Conservation (phyloP, 2,329 filamentous ascomycete species). For the Emergomyces pasteurianus region DNA sequence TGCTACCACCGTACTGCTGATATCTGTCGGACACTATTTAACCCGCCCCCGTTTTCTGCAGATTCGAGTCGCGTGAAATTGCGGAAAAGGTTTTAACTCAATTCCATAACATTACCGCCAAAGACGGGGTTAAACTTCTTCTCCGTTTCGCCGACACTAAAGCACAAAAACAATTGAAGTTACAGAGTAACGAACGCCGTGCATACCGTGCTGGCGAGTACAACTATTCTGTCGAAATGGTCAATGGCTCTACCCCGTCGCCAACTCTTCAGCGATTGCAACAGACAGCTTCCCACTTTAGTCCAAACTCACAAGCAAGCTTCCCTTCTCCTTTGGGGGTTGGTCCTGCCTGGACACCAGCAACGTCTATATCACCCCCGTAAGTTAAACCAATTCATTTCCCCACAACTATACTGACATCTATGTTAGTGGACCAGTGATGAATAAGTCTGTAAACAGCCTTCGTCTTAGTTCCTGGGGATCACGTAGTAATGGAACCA, state of each 20-base stretch:
- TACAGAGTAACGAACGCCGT: slow-evolving; percentile 85
- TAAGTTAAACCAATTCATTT: slow-evolving; percentile 19
- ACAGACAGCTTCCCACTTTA: slow-evolving; percentile 28
- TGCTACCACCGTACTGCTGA: slow-evolving; percentile 19
- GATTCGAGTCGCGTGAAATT: slow-evolving; percentile 78
- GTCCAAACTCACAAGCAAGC: slow-evolving; percentile 31
- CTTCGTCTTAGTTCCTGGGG: slow-evolving; percentile 28
- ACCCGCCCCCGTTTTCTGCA: slow-evolving; percentile 28
- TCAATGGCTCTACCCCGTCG: slow-evolving; percentile 33
- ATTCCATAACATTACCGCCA: slow-evolving; percentile 71
- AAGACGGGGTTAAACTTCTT: slow-evolving; percentile 73
- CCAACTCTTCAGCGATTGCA: slow-evolving; percentile 31
- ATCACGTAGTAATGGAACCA: slow-evolving; percentile 23
- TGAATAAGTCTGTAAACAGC: slow-evolving; percentile 27
- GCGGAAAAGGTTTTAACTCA: slow-evolving; percentile 81
- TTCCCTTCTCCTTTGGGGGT: slow-evolving; percentile 32
- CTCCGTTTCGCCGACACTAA: slow-evolving; percentile 96
- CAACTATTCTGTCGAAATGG: slow-evolving; percentile 45
- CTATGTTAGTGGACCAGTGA: slow-evolving; percentile 23
- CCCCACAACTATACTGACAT: slow-evolving; percentile 17
- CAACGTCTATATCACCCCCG: slow-evolving; percentile 38
- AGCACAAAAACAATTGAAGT: slow-evolving; percentile 92
- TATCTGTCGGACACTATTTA: slow-evolving; percentile 5
- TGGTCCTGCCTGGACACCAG: slow-evolving; percentile 34
- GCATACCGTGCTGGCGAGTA: slow-evolving; percentile 96